Conservation (phyloP, 495 filamentous ascomycete species). For the Aspergillus egyptiacus region DNA sequence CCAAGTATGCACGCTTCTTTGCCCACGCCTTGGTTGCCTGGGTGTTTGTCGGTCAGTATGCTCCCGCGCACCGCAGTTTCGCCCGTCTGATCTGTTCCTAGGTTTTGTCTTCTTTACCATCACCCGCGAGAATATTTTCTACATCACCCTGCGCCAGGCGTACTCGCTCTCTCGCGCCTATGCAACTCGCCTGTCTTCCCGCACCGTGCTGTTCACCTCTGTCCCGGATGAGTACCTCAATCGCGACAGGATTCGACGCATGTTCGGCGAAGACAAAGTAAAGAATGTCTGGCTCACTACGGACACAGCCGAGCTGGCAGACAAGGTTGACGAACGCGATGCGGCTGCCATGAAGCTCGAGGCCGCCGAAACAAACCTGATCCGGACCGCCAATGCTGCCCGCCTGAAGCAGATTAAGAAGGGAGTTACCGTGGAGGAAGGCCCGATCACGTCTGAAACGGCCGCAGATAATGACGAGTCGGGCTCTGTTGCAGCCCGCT, state of each 20-base stretch:
- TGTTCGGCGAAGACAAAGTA: constrained; percentile 69
- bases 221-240: constrained; percentile 72
- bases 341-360: constrained; percentile 80
- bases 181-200: constrained; percentile 82
- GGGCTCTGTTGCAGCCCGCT: constrained; percentile 73
- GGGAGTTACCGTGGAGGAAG: constrained; percentile 46
- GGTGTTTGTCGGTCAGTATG: constrained; percentile 60
- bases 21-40: constrained; percentile 69
- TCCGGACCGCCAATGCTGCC: constrained; percentile 71
- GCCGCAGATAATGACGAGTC: constrained; percentile 58
- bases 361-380: constrained; percentile 80
- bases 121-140: constrained; percentile 87
- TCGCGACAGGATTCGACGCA: constrained; percentile 63
- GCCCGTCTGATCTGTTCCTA: constrained; percentile 12
- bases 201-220: constrained; percentile 86
- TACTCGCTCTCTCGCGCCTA: constrained; percentile 86
- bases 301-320: constrained; percentile 73
- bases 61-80: neutral
- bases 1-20: constrained; percentile 58
- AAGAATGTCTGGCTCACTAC: constrained; percentile 82
- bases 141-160: constrained; percentile 92
- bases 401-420: constrained; percentile 74
- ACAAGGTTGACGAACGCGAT: constrained; percentile 80
- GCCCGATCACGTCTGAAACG: constrained; percentile 22
- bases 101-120: constrained; percentile 84